Conservation (phyloP, 2,329 filamentous ascomycete species). For the Penicillium sp. region DNA sequence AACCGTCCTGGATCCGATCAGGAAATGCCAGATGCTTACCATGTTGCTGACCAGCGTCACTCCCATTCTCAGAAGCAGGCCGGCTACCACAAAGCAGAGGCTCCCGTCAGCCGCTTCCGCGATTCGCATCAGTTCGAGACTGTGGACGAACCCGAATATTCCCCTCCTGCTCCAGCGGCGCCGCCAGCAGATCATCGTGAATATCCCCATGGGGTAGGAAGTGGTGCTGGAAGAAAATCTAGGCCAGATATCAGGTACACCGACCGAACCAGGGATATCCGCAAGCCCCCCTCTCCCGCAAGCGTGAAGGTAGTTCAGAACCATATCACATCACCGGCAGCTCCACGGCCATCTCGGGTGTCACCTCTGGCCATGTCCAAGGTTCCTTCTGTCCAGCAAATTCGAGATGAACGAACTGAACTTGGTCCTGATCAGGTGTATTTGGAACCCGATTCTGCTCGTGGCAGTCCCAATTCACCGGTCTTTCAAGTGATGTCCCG, state of each 20-base stretch:
- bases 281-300: conserved; percentile 38
- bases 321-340: conserved; percentile 70
- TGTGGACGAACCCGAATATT: conserved; percentile 49
- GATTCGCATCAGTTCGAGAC: conserved; percentile 31
- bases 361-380: conserved; percentile 57
- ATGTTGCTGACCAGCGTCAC: conserved; percentile 37
- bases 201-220: conserved; percentile 24
- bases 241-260: conserved; percentile 38
- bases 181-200: conserved; percentile 32
- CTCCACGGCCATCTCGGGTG: conserved; percentile 71
- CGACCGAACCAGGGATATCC: conserved; percentile 42
- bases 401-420: conserved; percentile 49
- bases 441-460: conserved; percentile 33
- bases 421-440: conserved; percentile 28
- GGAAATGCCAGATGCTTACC: conserved; percentile 41
- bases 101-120: conserved; percentile 19
- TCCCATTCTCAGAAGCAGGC: conserved; percentile 31
- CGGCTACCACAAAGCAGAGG: conserved; percentile 22
- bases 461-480: conserved; percentile 46
- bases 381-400: conserved; percentile 53
- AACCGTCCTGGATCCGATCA: conserved; percentile 37
- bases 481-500: conserved; percentile 46
- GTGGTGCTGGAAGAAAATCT: conserved; percentile 39
- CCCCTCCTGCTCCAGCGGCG: conserved; percentile 44
- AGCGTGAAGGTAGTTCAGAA: conserved; percentile 65